Evolutionary conservation across 257 asterid genomes (phyloP), one percentile per base, ranked within the genome.

Genomic region (Leonotis leonurus): DNA sequence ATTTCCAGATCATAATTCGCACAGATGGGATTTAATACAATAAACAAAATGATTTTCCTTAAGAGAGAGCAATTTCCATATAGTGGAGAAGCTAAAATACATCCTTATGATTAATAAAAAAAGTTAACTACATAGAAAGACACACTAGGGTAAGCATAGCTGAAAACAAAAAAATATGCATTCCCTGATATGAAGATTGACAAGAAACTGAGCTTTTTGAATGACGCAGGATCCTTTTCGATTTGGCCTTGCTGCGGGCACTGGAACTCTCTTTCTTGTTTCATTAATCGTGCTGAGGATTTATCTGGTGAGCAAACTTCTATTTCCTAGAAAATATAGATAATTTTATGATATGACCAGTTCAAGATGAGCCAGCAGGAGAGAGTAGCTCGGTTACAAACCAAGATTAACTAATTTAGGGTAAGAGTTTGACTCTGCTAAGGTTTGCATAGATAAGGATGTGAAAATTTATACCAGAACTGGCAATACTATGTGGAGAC

Each of bases 211-310:
- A 52, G 25, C 22, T 16, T 62, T 36, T 40, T 63, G 22, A 65
- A 75, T 49, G 50, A 12, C 67, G 71, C 88, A 90, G 96, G 98
- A 90, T 62, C 94, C 97, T 59, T 63, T 88, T 21, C 83, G 80
- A 20, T 90, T 90, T 40, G 73, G 30, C 25, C 84, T 90, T 16
- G 85, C 98, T 33, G 89, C 95, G 9, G 81, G 94, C 46, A 88
- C 85, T 0, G 98, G 98, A 64, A 85, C 98, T 52, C 87, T 86
- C 27, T 84, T 90, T 65, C 78, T 90, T 61, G 96, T 90, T 53
- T 71, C 96, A 18, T 67, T 90, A 46, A 85, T 88, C 37, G 86
- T 90, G 69, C 77, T 90, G 67, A 85, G 98, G 80, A 88, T 90
- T 67, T 90, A 90, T 62, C 83, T 90, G 91, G 98, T 90, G 81